A percentile compares a stretch with the other conserved stretches of the same genome.
These are phyloP conservation scores for Dryadomyces sulphureus DNA, from an alignment of 2,329 filamentous ascomycete genomes.

Conservation along the genomic window DNA sequence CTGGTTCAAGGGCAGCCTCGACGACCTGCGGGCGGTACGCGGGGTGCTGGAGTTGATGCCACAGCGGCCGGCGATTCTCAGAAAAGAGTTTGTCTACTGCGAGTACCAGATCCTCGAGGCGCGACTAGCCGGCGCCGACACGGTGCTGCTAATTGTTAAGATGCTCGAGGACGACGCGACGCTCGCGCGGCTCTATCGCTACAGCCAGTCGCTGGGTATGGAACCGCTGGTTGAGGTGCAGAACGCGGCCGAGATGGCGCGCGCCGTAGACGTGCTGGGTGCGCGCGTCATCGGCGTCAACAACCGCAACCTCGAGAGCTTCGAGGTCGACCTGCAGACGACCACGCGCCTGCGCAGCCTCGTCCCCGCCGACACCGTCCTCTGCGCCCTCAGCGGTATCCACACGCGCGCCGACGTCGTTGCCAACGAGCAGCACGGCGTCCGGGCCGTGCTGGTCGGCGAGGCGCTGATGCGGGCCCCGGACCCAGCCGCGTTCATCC, in stretches of 20 bases:
- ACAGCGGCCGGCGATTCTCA: conserved; percentile 77
- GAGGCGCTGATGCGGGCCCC: conserved; percentile 90
- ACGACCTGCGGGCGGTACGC: conserved; percentile 76
- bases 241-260: conserved; percentile 81
- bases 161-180: conserved; percentile 74
- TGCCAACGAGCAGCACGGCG: conserved; percentile 75
- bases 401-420: conserved; percentile 77
- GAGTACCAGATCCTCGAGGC: conserved; percentile 97
- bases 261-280: conserved; percentile 68
- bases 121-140: conserved; percentile 68
- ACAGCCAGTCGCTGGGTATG: conserved; percentile 85
- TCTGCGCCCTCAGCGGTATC: conserved; percentile 91
- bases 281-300: conserved; percentile 92
- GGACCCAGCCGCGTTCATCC: conserved; percentile 71
- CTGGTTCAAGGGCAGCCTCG: conserved; percentile 98
- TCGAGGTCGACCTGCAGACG: conserved; percentile 89
- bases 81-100: conserved; percentile 96
- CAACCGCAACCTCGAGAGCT: conserved; percentile 90
- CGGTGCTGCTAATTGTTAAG: conserved; percentile 90
- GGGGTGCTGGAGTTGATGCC: conserved; percentile 83
- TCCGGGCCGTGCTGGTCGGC: conserved; percentile 85
- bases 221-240: conserved; percentile 96
- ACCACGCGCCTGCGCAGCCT: conserved; percentile 77
- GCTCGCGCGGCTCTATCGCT: conserved; percentile 68
- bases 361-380: conserved; percentile 71